Evolutionary conservation across 306 rosid genomes (phyloP).

Genomic region (Vigna angularis): DNA sequence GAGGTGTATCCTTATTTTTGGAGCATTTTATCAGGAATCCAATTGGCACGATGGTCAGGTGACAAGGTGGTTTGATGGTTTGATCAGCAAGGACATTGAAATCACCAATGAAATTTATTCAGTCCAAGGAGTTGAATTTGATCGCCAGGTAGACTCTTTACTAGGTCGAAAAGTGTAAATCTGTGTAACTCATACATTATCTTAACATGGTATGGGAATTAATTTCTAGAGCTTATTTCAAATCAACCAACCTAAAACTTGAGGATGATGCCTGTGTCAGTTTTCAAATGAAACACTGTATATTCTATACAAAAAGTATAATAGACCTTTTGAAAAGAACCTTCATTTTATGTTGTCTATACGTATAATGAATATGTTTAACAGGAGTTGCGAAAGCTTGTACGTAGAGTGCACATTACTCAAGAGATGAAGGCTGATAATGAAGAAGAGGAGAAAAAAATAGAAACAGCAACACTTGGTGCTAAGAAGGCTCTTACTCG

Average conservation of each 20-base stretch:
- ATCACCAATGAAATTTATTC: conserved; percentile 89
- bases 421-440: conserved; percentile 51
- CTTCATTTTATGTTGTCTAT: not conserved
- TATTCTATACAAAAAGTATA: not conserved
- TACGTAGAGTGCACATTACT: conserved; percentile 61
- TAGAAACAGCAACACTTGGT: conserved; percentile 45
- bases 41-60: conserved; percentile 49
- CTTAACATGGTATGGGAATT: not conserved
- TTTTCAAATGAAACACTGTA: not conserved
- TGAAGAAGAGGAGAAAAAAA: conserved; percentile 61
- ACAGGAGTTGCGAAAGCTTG: conserved; percentile 91
- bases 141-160: conserved; percentile 74
- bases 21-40: conserved; percentile 58
- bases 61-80: conserved; percentile 83
- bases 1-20: conserved; percentile 34
- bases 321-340: too few species aligned
- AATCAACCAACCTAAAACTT: not conserved
- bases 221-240: conserved; percentile 12
- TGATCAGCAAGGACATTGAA: conserved; percentile 65
- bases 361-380: conserved; percentile 19
- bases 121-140: conserved; percentile 76
- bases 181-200: conserved; percentile 20
- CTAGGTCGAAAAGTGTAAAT: not conserved
- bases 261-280: not conserved
- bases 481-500: conserved; percentile 73